Evolutionary conservation across 2,329 filamentous ascomycete species (phyloP), one percentile per base, ranked within the genome.

Genomic region (Ceratocystis ficicola): DNA sequence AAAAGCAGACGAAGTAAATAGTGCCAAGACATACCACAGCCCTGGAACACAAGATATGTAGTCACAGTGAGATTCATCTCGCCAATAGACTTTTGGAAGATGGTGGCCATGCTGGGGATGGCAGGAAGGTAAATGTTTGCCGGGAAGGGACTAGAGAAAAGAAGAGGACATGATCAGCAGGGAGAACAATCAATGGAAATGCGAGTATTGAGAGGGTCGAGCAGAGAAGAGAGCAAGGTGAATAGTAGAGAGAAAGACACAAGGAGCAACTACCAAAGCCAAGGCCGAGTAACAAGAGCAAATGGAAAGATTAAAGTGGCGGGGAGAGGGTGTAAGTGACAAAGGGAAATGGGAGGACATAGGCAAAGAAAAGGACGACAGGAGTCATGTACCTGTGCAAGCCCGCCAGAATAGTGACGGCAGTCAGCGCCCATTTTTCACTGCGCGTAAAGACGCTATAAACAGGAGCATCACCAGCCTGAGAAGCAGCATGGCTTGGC

Each of bases 51-150:
- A 2, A 75, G 68, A 28, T 75, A 75, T 0, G 70, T 71, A 0
- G 74, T 75, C 0, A 75, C 73, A 0, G 72, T 73, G 61, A 71
- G 69, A 66, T 75, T 74, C n/a, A 75, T 68, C 3, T 67, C 65
- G 44, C 73, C 73, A 3, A 71, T 70, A 0, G 73, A 73, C 61
- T 69, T 63, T 4, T 70, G 61, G 50, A 75, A 74, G n/a, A 70
- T 73, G 0, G 62, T 52, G 2, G 72, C 66, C 6, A 75, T 64
- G 4, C 69, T 70, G 0, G 73, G 73, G 2, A 75, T 71, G 2
- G 72, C 72, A 1, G 73, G 73, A 32, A 74, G 72, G 60, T 74
- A 75, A 28, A 75, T 74, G 68, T 74, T 75, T 30, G 73, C 73
- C 0, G 73, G 73, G 36, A 75, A 63, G 17, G 73, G 73, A 28